A percentile compares a stretch with the other conserved stretches of the same genome.
Evolutionary conservation across 2,329 filamentous ascomycete genomes (phyloP).

Genomic region (Cercospora zeina): DNA sequence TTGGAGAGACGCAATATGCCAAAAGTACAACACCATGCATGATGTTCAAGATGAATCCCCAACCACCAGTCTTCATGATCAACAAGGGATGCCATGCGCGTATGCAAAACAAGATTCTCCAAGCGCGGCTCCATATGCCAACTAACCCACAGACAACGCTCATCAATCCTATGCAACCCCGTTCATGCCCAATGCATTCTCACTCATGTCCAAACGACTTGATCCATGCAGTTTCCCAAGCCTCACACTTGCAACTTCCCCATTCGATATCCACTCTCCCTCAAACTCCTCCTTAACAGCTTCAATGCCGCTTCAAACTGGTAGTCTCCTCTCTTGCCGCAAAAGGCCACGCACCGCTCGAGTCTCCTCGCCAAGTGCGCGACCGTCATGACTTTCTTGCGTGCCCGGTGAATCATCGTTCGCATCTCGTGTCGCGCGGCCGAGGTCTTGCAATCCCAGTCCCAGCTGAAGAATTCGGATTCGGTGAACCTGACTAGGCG

Average conservation of each 20-base stretch:
- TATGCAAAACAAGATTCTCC: neutral
- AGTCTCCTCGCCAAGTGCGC: slow-evolving; percentile 20
- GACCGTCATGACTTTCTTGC: slow-evolving; percentile 16
- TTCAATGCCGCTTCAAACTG: slow-evolving; percentile 13
- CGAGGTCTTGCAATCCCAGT: slow-evolving; percentile 28
- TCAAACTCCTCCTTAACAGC: slow-evolving; percentile 21
- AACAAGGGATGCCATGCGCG: neutral
- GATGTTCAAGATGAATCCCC: neutral
- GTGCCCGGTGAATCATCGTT: slow-evolving; percentile 20
- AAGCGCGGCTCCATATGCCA: neutral
- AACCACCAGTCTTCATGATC: neutral
- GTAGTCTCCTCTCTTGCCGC: slow-evolving; percentile 13
- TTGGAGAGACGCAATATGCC: neutral
- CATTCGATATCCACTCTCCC: slow-evolving; percentile 16
- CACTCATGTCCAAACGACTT: neutral
- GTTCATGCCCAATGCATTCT: neutral
- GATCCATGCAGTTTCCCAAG: neutral
- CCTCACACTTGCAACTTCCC: slow-evolving; percentile 12
- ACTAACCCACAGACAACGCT: neutral
- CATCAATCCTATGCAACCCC: neutral
- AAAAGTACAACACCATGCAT: neutral
- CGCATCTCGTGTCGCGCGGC: slow-evolving; percentile 27
- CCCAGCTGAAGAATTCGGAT: slow-evolving; percentile 29
- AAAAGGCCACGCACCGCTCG: slow-evolving; percentile 25
- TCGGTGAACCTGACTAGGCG: slow-evolving; percentile 25